These are phyloP conservation scores for Prunus mira DNA, from an alignment of 306 rosid species.

Conservation along the genomic window DNA sequence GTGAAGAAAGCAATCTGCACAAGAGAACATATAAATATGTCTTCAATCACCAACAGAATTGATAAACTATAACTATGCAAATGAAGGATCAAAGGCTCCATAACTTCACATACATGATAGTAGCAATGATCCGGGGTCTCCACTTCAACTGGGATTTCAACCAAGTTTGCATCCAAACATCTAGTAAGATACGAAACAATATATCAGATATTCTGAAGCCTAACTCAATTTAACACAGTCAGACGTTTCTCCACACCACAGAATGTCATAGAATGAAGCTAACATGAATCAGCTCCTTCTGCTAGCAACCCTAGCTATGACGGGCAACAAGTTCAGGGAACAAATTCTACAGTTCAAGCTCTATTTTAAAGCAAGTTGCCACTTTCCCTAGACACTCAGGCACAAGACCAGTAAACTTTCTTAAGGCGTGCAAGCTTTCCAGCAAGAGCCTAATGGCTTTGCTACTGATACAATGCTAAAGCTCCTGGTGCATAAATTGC, in stretches of 20 bases:
- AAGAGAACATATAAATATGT: slow-evolving; percentile 20
- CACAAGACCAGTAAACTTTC: not conserved
- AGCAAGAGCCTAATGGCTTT: not conserved
- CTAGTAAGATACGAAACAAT: slow-evolving; percentile 36
- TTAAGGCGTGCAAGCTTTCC: not conserved
- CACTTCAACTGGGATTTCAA: slow-evolving; percentile 78
- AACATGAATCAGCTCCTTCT: not conserved
- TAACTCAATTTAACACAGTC: not conserved
- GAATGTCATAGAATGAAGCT: not conserved
- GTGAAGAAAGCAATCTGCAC: slow-evolving; percentile 91
- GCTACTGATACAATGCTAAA: not conserved
- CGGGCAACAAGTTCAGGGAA: not conserved
- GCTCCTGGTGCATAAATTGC: no score
- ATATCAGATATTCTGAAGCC: not conserved
- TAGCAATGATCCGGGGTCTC: slow-evolving; percentile 70
- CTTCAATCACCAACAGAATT: slow-evolving; percentile 14
- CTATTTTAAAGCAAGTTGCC: not conserved
- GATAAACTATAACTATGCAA: slow-evolving; percentile 4
- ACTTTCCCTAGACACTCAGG: not conserved
- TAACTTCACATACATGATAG: slow-evolving; percentile 55
- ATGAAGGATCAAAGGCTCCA: slow-evolving; percentile 15
- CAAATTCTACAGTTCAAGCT: not conserved
- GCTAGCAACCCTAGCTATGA: not conserved
- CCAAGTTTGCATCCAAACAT: slow-evolving; percentile 89
- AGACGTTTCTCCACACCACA: not conserved